Percentiles rank a stretch among this genome's conserved stretches.
Evolutionary conservation across 2,329 filamentous ascomycete species (phyloP).

Genomic region (Cytospora piceicola): DNA sequence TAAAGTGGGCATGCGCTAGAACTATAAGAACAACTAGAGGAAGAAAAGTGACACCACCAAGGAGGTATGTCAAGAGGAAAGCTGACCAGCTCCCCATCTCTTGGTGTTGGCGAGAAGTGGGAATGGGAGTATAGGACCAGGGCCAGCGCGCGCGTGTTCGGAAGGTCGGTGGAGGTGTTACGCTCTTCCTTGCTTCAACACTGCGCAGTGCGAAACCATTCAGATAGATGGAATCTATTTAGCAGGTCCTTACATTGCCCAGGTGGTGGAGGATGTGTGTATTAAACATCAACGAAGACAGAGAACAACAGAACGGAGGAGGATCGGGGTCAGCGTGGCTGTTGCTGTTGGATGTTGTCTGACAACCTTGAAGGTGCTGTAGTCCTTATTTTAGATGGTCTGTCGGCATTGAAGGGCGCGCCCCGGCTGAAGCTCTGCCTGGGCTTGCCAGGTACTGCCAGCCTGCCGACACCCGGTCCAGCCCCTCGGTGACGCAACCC

Average conservation of each 20-base stretch:
- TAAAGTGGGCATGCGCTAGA: conserved; percentile 69
- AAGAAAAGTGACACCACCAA: conserved; percentile 87
- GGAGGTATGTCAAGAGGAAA: conserved; percentile 76
- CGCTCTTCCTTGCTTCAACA: conserved; percentile 27
- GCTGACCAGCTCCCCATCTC: conserved; percentile 55
- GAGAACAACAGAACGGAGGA: conserved; percentile 1
- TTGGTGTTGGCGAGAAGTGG: conserved; percentile 2
- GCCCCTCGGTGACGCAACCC: not conserved
- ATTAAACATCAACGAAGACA: not conserved
- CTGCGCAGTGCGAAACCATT: conserved; percentile 27
- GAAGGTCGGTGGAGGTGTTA: conserved; percentile 23
- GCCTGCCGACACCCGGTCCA: not conserved
- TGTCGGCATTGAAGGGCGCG: not conserved
- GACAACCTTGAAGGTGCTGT: not conserved
- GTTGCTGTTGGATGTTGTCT: not conserved
- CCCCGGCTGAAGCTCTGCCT: not conserved
- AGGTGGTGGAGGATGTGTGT: not conserved
- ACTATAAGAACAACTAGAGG: conserved; percentile 68
- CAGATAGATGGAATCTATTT: conserved; percentile 14
- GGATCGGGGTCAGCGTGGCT: conserved; percentile 18
- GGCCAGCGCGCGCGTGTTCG: conserved; percentile 1
- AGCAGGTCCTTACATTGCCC: conserved; percentile 26
- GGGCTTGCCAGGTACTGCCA: not conserved
- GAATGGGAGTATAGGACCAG: conserved; percentile 9
- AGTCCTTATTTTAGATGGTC: not conserved